Percentiles rank a stretch among this genome's conserved stretches.
Evolutionary conservation across 139 green algal species (phyloP).

Genomic region (Yamagishiella unicocca): DNA sequence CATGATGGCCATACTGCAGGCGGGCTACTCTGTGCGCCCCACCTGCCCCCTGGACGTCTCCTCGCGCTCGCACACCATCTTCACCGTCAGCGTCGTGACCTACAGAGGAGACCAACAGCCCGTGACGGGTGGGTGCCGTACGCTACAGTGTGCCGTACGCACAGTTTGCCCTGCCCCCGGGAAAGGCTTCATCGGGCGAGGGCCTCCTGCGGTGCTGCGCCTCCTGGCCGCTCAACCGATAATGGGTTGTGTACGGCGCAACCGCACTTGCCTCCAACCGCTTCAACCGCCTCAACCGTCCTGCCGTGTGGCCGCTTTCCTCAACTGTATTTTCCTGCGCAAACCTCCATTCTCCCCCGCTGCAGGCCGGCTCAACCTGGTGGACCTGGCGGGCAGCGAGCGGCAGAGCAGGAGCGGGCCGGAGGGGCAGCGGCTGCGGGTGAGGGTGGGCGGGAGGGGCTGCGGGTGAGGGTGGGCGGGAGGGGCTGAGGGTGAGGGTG

Average conservation of each 20-base stretch:
- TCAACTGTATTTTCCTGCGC: no score
- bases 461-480: neutral
- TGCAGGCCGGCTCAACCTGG: constrained; percentile 62
- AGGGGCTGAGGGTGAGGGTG: neutral
- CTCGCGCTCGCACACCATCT: constrained; percentile 67
- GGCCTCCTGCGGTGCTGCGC: neutral
- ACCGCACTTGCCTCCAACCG: no score
- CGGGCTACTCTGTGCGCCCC: constrained; percentile 46
- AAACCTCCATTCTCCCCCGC: no score
- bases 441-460: neutral
- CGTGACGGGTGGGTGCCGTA: constrained; percentile 56
- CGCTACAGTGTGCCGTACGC: no score
- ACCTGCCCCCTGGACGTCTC: constrained; percentile 57
- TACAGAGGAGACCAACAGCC: constrained; percentile 50
- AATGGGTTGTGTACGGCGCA: no score
- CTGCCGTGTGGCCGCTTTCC: no score
- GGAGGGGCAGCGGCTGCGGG: constrained; percentile 40
- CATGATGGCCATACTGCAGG: constrained; percentile 46
- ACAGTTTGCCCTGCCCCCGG: no score
- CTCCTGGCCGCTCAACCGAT: neutral
- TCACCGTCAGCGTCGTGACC: constrained; percentile 63
- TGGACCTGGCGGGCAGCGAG: constrained; percentile 72
- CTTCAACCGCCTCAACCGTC: neutral
- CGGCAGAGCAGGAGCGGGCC: constrained; percentile 43
- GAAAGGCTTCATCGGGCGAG: no score